phyloP scores from a whole-genome alignment of 2,329 filamentous ascomycete genomes.

The Colletotrichum higginsianum region DNA sequence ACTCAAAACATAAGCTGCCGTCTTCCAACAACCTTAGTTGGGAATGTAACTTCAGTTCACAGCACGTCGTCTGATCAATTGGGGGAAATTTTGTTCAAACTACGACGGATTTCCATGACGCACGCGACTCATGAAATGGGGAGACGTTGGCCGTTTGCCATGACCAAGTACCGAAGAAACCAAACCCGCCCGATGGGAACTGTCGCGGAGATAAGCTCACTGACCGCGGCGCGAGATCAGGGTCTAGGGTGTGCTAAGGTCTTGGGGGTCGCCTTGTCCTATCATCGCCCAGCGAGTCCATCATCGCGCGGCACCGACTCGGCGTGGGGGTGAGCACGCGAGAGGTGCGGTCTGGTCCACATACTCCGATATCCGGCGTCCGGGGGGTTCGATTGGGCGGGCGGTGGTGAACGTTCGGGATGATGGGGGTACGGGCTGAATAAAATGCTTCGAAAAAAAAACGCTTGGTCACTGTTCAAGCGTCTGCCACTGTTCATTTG shows the following conservation, averaged over 20 bases:
- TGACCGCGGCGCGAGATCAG: slow-evolving; percentile 28
- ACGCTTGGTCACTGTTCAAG: not conserved
- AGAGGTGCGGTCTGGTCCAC: too few species aligned
- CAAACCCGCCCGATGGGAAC: not conserved
- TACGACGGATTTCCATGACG: slow-evolving; percentile 10
- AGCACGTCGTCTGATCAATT: not conserved
- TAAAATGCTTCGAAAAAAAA: not conserved
- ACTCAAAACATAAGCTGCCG: not conserved
- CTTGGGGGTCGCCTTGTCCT: slow-evolving; percentile 5
- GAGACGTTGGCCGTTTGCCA: not conserved
- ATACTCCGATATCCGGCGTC: slow-evolving; percentile 5
- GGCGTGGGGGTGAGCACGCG: slow-evolving; percentile 6
- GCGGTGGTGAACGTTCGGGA: not conserved
- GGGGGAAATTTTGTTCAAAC: too few species aligned
- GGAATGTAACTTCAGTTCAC: not conserved
- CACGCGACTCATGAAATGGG: not conserved
- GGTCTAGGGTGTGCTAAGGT: not conserved
- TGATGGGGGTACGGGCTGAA: too few species aligned
- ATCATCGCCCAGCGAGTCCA: slow-evolving; percentile 16
- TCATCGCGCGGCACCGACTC: slow-evolving; percentile 38
- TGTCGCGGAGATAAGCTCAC: slow-evolving; percentile 25
- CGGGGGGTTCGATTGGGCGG: not conserved
- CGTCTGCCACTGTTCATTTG: too few species aligned
- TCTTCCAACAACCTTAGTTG: not conserved
- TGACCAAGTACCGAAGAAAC: not conserved